These are phyloP conservation scores for Gryganskiella cystojenkinii DNA, from an alignment of 192 early-diverging fungal genomes.

Conservation along the genomic window DNA sequence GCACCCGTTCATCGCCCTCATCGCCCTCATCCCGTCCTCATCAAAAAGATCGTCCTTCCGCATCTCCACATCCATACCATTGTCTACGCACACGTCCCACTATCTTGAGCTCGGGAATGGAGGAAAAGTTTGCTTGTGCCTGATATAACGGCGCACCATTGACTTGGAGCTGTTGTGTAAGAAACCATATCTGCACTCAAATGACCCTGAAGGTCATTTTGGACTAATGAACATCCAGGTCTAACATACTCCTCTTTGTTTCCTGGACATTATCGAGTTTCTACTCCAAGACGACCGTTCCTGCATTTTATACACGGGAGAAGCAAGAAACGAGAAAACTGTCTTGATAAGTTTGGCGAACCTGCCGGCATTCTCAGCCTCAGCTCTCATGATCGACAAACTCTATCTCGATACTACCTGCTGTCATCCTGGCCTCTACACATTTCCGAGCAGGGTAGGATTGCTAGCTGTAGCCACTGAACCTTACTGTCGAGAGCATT, in stretches of 20 bases:
- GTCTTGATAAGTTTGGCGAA: slow-evolving; percentile 18
- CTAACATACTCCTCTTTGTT: neutral
- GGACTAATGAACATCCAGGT: neutral
- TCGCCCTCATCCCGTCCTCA: too few species aligned
- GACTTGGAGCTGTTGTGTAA: slow-evolving; percentile 63
- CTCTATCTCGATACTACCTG: slow-evolving; percentile 65
- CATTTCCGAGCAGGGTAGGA: slow-evolving; percentile 54
- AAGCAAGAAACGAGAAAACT: slow-evolving; percentile 32
- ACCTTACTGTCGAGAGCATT: too few species aligned
- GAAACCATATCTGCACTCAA: neutral
- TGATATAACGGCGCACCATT: slow-evolving; percentile 63
- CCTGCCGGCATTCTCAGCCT: slow-evolving; percentile 23
- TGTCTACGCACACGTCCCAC: slow-evolving; percentile 18
- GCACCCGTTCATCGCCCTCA: too few species aligned
- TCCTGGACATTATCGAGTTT: slow-evolving; percentile 1
- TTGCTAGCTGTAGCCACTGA: too few species aligned
- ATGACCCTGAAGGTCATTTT: neutral
- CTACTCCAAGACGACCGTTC: slow-evolving; percentile 38
- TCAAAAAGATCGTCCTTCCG: too few species aligned
- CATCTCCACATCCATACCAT: slow-evolving; percentile 11
- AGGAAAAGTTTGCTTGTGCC: slow-evolving; percentile 33
- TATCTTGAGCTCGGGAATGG: slow-evolving; percentile 52
- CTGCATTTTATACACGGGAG: slow-evolving; percentile 43
- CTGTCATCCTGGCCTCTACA: slow-evolving; percentile 40
- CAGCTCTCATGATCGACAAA: slow-evolving; percentile 33